These are phyloP conservation scores for Zalerion maritima DNA, from an alignment of 495 filamentous ascomycete genomes.

Conservation along the genomic window DNA sequence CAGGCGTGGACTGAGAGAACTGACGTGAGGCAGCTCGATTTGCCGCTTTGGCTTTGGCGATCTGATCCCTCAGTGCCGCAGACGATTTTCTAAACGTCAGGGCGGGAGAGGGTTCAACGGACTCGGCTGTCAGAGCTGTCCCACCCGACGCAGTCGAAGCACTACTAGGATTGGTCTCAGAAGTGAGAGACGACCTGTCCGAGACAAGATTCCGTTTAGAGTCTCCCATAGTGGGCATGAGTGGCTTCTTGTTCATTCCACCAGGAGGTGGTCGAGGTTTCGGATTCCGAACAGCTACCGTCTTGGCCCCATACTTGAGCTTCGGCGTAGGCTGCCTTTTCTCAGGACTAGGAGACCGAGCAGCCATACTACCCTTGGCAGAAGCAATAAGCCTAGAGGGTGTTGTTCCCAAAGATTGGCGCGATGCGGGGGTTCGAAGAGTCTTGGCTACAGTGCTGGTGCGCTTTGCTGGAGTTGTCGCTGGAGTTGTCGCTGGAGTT, in stretches of 20 bases:
- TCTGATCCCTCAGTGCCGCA: constrained; percentile 69
- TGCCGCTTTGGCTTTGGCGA: constrained; percentile 86
- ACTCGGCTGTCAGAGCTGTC: constrained; percentile 24
- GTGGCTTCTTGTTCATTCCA: constrained; percentile 39
- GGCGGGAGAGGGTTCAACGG: constrained; percentile 17
- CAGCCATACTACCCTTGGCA: constrained; percentile 6
- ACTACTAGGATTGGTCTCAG: constrained; percentile 24
- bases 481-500: constrained; percentile 16
- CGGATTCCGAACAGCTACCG: constrained; percentile 29
- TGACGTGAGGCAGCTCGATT: constrained; percentile 41
- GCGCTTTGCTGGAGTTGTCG: constrained; percentile 6
- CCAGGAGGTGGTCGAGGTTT: constrained; percentile 41
- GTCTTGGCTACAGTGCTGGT: constrained; percentile 3
- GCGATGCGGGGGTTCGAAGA: constrained; percentile 6
- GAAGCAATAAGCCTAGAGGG: constrained; percentile 5
- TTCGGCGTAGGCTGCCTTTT: constrained; percentile 16
- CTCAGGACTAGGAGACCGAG: constrained; percentile 29
- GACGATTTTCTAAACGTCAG: constrained; percentile 49
- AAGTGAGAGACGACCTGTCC: constrained; percentile 32
- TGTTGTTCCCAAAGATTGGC: constrained; percentile 3
- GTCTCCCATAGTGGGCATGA: constrained; percentile 24
- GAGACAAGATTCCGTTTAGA: constrained; percentile 25
- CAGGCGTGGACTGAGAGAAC: constrained; percentile 16
- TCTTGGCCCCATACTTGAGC: constrained; percentile 33
- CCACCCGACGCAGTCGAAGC: constrained; percentile 23